These are phyloP conservation scores for Zygnema circumcarinatum DNA, from an alignment of 139 green algal species.

Conservation along the genomic window DNA sequence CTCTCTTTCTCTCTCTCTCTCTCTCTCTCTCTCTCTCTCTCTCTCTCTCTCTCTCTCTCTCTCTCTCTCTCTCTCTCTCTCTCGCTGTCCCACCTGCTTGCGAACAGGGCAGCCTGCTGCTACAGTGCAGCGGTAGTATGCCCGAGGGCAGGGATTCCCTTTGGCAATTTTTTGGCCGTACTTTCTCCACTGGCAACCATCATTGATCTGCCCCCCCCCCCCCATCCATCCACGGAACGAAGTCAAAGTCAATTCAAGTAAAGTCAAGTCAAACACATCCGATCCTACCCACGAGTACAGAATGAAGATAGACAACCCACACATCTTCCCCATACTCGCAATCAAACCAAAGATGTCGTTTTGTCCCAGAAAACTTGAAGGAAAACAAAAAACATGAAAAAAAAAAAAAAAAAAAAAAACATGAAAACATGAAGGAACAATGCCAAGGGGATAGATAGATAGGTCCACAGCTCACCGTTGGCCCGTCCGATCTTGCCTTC, in stretches of 20 bases:
- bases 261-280: not conserved
- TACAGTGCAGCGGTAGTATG: constrained; percentile 66
- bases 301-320: not conserved
- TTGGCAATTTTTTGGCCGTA: constrained; percentile 69
- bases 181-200: constrained; percentile 66
- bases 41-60: too few species aligned
- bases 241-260: not conserved
- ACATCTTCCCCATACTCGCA: too few species aligned
- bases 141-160: constrained; percentile 57
- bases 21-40: too few species aligned
- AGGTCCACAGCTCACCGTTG: too few species aligned
- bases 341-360: too few species aligned
- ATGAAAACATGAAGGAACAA: not conserved
- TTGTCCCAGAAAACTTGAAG: too few species aligned
- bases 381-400: too few species aligned
- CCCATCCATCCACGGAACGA: not conserved
- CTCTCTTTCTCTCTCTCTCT: too few species aligned
- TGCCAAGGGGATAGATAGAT: not conserved
- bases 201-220: constrained; percentile 35
- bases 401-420: too few species aligned
- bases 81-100: too few species aligned
- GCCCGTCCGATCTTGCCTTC: not conserved
- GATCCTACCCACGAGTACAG: not conserved
- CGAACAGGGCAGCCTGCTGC: constrained; percentile 50
- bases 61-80: too few species aligned